Evolutionary conservation across 768 basidiomycete species (phyloP), one percentile per base, ranked within the genome.

Genomic region (Glaciozyma antarctica): DNA sequence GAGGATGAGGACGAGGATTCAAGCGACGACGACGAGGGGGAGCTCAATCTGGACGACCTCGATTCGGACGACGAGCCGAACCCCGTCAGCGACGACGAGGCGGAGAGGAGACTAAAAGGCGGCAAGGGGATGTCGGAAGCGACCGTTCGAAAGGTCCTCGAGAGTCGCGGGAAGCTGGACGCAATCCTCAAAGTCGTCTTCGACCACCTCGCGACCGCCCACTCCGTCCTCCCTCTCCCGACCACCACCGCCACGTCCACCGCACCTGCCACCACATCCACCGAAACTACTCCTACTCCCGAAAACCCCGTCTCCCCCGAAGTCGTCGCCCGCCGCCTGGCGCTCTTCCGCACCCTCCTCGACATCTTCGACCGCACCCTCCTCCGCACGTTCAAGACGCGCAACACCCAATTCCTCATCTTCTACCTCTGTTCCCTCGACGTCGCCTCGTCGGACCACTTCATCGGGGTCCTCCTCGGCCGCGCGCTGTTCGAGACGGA

Each of bases 361-460:
- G 85, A 87, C 68, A 90, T 97, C 68, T 99, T 99, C 73, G 90
- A 95, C 75, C 85, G 90, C 48, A 86, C 86, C 45, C 91, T 99
- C 75, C 83, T 99, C 57, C 88, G 86, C 47, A 98, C 95, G 3
- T 95, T 95, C 80, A 92, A 93, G 73, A 95, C 92, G 0, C 88
- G 93, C 47, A 95, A 98, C 76, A 92, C 91, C 19, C 95, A 98
- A 73, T 99, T 99, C 78, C 83, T 99, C 66, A 73, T 98, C 54
- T 99, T 99, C 80, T 95, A 90, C 85, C 90, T 86, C 74, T 82
- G 92, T 26, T 97, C 94, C 0, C 85, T 94, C 59, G 86, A 91
- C 71, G 80, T 87, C 3, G 85, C 89, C 66, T 95, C 91, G 72
- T 83, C 87, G 53, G 94, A 99, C 75, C 82, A 90, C 61, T 97